These are phyloP conservation scores for Ehretia macrophylla DNA, from an alignment of 257 asterid species.

Conservation along the genomic window DNA sequence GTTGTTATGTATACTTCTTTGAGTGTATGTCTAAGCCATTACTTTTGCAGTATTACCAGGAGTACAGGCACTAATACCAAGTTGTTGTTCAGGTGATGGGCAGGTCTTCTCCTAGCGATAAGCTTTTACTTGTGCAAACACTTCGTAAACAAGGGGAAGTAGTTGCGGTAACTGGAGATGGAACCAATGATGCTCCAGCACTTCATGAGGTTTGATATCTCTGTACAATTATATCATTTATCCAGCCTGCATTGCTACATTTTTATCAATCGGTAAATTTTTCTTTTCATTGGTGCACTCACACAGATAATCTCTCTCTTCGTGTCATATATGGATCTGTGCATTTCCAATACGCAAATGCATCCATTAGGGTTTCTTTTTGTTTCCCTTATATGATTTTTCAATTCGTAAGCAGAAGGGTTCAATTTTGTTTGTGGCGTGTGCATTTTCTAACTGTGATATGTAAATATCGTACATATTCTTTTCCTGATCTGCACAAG, in stretches of 20 bases:
- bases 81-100: constrained; percentile 72
- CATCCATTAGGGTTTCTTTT: too few relatives aligned
- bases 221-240: not conserved
- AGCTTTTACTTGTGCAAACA: constrained; percentile 89
- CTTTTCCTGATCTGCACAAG: too few relatives aligned
- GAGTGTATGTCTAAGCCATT: not conserved
- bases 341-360: too few relatives aligned
- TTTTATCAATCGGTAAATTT: too few relatives aligned
- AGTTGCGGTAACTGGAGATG: constrained; percentile 96
- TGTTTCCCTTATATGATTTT: not conserved
- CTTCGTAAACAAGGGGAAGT: constrained; percentile 85
- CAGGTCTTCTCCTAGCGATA: constrained; percentile 91
- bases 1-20: constrained; percentile 14
- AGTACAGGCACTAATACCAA: constrained; percentile 9
- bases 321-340: too few relatives aligned
- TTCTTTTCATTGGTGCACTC: too few relatives aligned
- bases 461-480: too few relatives aligned
- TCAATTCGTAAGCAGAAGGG: not conserved
- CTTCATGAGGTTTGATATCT: constrained; percentile 72
- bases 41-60: constrained; percentile 9
- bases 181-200: constrained; percentile 98
- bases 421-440: not conserved
- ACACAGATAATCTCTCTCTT: too few relatives aligned
- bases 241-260: not conserved
- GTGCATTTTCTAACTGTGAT: not conserved